Base-by-base conservation (phyloP, 352 stramenopile genomes). In the Pythium aristosporum region DNA sequence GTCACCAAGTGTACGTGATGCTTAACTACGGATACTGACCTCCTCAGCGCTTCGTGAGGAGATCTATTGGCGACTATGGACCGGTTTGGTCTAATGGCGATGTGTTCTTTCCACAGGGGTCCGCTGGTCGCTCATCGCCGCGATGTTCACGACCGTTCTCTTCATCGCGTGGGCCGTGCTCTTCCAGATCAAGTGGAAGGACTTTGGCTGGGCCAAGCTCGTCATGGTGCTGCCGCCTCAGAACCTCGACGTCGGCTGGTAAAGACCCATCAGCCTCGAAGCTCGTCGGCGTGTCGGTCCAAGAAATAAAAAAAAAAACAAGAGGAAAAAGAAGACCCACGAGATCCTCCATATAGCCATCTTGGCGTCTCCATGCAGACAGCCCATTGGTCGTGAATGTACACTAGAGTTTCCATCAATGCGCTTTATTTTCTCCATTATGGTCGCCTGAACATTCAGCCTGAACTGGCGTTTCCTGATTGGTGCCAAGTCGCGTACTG, bases 161-260 rank as follows among this genome's bases (percentile, higher is more conserved):
- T 92, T 95, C 49, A 25, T 92, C 42, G 73, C 80, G 53, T 95
- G 86, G 86, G 77, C 86, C 46, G 55, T 95, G 28, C 28, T 89
- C 6, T 93, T 95, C 65, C 86, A 95, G 72, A 69, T 93, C 47
- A 88, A 89, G 43, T 95, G 87, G 87, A 88, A 92, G 67, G 80
- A 91, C 30, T 91, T 91, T 65, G 83, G 83, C 57, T 92, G 83
- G 83, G 69, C 79, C 42, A 90, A 75, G 41, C 68, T 94, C 57
- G 78, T 92, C 39, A 91, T 94, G 77, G 73, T 89, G 20, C 65
- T 94, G 32, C 86, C 86, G 0, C 44, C 78, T 18, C 72, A 88
- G 61, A 82, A 92, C 65, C 65, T 79, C 50, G 76, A 92, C 62
- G 55, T 71, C 7, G 86, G 86, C 46, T 94, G 86, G 86, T 94